Conservation (phyloP, 306 rosid species). For the Cyamopsis tetragonoloba region DNA sequence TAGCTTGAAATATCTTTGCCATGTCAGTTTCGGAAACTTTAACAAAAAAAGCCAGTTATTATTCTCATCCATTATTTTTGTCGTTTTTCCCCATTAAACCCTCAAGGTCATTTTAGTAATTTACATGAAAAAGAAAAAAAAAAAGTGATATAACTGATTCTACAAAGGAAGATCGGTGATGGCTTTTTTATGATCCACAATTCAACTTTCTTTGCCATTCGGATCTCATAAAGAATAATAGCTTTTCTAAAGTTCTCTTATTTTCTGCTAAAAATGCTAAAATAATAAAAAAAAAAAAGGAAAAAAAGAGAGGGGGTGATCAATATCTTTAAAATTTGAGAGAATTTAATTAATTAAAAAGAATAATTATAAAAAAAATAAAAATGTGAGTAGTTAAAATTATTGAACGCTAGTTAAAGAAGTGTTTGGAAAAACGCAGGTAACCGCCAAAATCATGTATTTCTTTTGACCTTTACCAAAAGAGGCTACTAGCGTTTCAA, state of each 20-base stretch:
- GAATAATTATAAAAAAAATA: no score
- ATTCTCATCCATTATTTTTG: not conserved
- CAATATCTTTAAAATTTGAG: no score
- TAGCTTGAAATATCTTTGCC: not conserved
- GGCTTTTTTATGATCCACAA: not conserved
- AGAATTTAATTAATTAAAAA: no score
- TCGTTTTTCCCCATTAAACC: conserved; percentile 14
- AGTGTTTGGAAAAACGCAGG: no score
- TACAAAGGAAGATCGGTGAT: conserved; percentile 10
- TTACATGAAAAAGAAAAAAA: not conserved
- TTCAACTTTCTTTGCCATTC: conserved; percentile 28
- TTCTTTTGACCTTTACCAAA: no score
- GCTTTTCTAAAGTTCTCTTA: not conserved
- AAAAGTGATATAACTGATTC: conserved; percentile 27
- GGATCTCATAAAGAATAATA: not conserved
- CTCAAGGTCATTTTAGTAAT: conserved; percentile 24
- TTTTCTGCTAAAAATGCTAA: not conserved
- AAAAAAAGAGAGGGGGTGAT: no score
- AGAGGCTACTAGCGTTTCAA: no score
- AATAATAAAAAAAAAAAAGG: not conserved
- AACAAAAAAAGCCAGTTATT: not conserved
- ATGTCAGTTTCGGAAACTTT: conserved; percentile 30
- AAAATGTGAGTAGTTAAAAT: no score
- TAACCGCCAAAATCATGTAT: no score
- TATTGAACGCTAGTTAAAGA: no score